These are phyloP conservation scores for Avicennia marina DNA, from an alignment of 257 asterid species.

Conservation along the genomic window DNA sequence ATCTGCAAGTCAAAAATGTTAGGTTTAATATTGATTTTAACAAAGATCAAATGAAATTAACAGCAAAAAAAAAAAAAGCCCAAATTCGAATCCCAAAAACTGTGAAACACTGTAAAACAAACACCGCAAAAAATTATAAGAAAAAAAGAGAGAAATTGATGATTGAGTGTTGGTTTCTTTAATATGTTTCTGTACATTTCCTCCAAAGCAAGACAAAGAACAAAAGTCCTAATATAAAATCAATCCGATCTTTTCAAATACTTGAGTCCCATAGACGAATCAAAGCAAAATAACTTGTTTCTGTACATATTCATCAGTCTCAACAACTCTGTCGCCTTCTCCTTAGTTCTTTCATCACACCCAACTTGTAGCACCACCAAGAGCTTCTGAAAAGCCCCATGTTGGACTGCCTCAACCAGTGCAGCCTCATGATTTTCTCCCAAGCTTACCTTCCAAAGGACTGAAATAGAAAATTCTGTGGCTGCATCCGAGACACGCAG, in stretches of 20 bases:
- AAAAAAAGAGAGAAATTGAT: too few relatives aligned
- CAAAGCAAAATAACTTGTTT: slow-evolving; percentile 56
- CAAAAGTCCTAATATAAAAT: too few relatives aligned
- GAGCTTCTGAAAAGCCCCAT: slow-evolving; percentile 78
- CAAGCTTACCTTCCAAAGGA: slow-evolving; percentile 53
- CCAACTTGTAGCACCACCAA: slow-evolving; percentile 78
- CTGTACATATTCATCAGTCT: slow-evolving; percentile 62
- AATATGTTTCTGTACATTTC: too few relatives aligned
- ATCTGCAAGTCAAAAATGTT: too few relatives aligned
- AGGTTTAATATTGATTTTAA: too few relatives aligned
- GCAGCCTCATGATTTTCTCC: slow-evolving; percentile 31
- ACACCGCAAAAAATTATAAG: too few relatives aligned
- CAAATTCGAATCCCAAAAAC: too few relatives aligned
- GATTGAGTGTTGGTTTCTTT: too few relatives aligned
- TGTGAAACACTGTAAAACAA: too few relatives aligned
- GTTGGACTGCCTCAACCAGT: slow-evolving; percentile 53
- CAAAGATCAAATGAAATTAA: too few relatives aligned
- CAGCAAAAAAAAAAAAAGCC: too few relatives aligned
- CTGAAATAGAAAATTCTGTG: slow-evolving; percentile 46
- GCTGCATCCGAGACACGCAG: slow-evolving; percentile 57
- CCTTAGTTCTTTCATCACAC: slow-evolving; percentile 48
- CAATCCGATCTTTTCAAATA: slow-evolving; percentile 44
- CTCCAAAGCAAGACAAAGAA: too few relatives aligned
- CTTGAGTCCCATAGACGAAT: slow-evolving; percentile 60
- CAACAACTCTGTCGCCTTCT: slow-evolving; percentile 58